Percentiles rank a stretch among this genome's conserved stretches.
These are phyloP conservation scores for Aspergillus carbonarius DNA, from an alignment of 2,329 filamentous ascomycete genomes.

Conservation along the genomic window DNA sequence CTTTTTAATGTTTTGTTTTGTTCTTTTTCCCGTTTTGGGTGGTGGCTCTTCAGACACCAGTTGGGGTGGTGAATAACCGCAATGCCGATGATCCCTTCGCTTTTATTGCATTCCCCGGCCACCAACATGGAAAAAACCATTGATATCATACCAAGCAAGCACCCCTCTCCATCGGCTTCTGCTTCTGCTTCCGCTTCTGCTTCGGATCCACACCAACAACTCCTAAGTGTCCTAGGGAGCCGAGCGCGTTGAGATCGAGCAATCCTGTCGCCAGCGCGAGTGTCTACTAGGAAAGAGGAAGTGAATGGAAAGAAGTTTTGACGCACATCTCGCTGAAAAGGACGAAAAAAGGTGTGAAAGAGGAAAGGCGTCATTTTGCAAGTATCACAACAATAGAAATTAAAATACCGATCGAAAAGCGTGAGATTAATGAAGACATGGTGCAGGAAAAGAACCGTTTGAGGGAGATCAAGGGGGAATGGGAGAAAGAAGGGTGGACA, in stretches of 20 bases:
- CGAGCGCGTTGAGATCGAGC: neutral
- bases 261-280: slow-evolving; percentile 1
- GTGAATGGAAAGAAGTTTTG: slow-evolving; percentile 13
- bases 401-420: slow-evolving; percentile 23
- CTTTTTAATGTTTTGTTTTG: slow-evolving; percentile 15
- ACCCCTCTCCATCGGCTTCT: neutral
- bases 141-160: neutral
- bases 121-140: slow-evolving; percentile 6
- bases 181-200: neutral
- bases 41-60: no score
- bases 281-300: slow-evolving; percentile 20
- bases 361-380: slow-evolving; percentile 16
- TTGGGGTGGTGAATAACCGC: neutral
- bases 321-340: slow-evolving; percentile 20
- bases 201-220: slow-evolving; percentile 3
- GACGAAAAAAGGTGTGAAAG: slow-evolving; percentile 8
- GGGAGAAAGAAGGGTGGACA: slow-evolving; percentile 9
- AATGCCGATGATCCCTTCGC: slow-evolving; percentile 2
- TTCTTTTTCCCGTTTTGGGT: slow-evolving; percentile 16
- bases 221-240: neutral
- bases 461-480: slow-evolving; percentile 2
- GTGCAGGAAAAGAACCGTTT: slow-evolving; percentile 16
- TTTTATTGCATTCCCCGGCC: slow-evolving; percentile 18
- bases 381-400: slow-evolving; percentile 31
- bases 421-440: slow-evolving; percentile 17